Base-by-base conservation (phyloP, 306 rosid species). In the Cucumis hystrix region DNA sequence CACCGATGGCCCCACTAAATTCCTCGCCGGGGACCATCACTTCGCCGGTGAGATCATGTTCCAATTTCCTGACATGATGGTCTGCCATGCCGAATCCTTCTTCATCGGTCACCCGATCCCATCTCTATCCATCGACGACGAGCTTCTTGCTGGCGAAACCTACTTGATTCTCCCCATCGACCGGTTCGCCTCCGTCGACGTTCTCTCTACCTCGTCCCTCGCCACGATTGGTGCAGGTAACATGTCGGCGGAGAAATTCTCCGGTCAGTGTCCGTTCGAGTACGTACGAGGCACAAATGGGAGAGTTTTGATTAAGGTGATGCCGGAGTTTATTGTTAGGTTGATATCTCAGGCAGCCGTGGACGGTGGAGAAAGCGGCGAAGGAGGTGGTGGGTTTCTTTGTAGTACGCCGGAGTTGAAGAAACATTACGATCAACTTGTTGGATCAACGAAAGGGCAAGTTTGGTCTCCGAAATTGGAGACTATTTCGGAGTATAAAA, bases 331-430 rank as follows among this genome's bases (percentile, higher is more conserved):
- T 68, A 86, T 95, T 3, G 83, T 78, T 5, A 75, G 82, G 10
- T 87, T 92, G 15, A 82, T 95, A 15, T 76, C 58, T 20, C 83
- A 43, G 2, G 79, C 45, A 4, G 16, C 8, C 8, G 13, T 25
- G 6, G 60, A 30, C 20, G 76, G 40, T 14, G 40, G 59, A 12
- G 25, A 20, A 0, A 0, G 73, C 4, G 30, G 5, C 2, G 33
- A 25, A 3, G 49, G 74, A 4, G 56, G 37, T 39, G 51, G 72
- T 6, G 73, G 82, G 5, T 74, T 80, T 67, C 83, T 92, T 0
- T 95, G 98, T 47, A 95, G 93, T 54, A 95, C 98, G 15, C 97
- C 98, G 10, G 98, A 95, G 83, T 80, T 95, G 87, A 87, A 95
- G 77, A 89, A 90, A 79, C 98, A 90, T 41, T 95, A 92, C 67